phyloP scores from a whole-genome alignment of 1,139 yeast genomes.

The Candida dubliniensis region DNA sequence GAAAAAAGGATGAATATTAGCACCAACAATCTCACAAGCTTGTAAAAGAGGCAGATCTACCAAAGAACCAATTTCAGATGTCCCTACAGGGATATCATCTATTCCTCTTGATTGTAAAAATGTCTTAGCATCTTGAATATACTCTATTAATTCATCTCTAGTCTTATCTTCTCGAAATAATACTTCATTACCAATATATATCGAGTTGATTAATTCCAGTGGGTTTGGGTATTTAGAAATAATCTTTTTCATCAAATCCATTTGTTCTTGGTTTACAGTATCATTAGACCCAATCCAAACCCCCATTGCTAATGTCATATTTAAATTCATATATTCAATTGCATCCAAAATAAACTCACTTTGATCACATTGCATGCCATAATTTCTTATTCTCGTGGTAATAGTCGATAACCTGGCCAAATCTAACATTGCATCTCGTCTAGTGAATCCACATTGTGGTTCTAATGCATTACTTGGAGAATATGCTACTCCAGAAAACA shows the following conservation, averaged over 20 bases:
- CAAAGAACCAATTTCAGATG: conserved; percentile 54
- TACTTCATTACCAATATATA: conserved; percentile 65
- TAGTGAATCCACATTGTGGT: conserved; percentile 52
- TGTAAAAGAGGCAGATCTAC: conserved; percentile 35
- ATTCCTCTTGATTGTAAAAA: conserved; percentile 35
- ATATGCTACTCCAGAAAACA: conserved; percentile 61
- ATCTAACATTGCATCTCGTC: conserved; percentile 54
- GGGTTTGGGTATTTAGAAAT: conserved; percentile 45
- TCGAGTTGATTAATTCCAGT: conserved; percentile 43
- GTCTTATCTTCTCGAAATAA: conserved; percentile 54
- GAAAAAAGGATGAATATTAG: conserved; percentile 69
- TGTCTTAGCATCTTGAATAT: conserved; percentile 43
- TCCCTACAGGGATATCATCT: conserved; percentile 50
- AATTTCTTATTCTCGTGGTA: conserved; percentile 56
- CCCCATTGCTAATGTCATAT: conserved; percentile 62
- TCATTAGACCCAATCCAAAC: conserved; percentile 58
- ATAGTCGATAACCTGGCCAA: conserved; percentile 56
- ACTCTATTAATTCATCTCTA: conserved; percentile 34
- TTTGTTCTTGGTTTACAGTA: conserved; percentile 40
- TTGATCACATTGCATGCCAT: conserved; percentile 67
- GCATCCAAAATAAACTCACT: conserved; percentile 53
- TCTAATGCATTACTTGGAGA: conserved; percentile 54
- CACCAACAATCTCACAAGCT: conserved; percentile 57
- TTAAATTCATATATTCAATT: conserved; percentile 47
- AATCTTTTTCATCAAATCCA: conserved; percentile 42